Base-by-base conservation (phyloP, 352 stramenopile species). In the Elongisporangium undulatum region DNA sequence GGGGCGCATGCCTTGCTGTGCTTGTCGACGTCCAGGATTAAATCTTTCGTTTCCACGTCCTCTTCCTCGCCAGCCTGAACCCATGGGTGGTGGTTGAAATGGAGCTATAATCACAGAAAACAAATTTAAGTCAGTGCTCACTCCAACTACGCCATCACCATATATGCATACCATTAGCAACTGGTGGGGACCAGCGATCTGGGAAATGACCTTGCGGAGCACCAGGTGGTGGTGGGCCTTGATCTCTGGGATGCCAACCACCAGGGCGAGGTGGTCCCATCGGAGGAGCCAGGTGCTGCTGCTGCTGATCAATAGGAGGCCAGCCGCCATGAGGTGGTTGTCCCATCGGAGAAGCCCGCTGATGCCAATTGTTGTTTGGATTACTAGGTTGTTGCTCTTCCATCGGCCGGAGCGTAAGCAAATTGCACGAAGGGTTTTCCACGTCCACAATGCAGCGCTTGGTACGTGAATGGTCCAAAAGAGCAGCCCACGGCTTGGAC, bases 401-500 rank as follows among this genome's bases (percentile, higher is more conserved):
- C 79, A 90, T 82, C 45, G 84, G 79, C 24, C 82, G 71, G 23
- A 95, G 58, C 12, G 67, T 83, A 15, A 93, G 61, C 49, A 95
- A 26, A 53, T 95, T 95, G 61, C 85, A 91, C 16, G 71, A 75
- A 0, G 86, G 84, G 51, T 79, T 87, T 55, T 87, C 66, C n/a
- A 95, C 80, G 62, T 95, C 79, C n/a, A 95, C 86, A 41, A 95
- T 86, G 41, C 84, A 94, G 24, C 76, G 61, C 13, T 69, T 74
- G 26, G 72, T 62, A 59, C 90, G 79, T 16, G 71, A 64, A 57
- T 94, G 85, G 49, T 94, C 82, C 53, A 96, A 70, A 19, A 96
- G 63, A 21, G 85, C 83, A 2, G 72, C 68, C 87, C 87, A 96
- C 7, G 85, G 87, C 60, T 89, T 90, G 9, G 87, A 96, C n/a